phyloP scores from a whole-genome alignment of 805 yeast species.

The Candida montana region DNA sequence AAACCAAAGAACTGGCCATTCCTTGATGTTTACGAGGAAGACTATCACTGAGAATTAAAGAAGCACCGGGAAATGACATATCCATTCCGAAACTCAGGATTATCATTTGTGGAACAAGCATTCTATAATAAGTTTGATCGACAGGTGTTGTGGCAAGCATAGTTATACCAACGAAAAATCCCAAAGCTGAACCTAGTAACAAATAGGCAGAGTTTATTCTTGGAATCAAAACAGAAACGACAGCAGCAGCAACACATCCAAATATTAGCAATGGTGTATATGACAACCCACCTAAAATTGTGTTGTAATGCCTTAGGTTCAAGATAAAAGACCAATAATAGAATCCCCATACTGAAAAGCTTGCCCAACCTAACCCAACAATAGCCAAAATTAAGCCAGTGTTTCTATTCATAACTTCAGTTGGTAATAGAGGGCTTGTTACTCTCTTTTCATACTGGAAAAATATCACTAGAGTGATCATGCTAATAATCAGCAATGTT shows the following conservation, averaged over 20 bases:
- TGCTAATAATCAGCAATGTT: slow-evolving; percentile 48
- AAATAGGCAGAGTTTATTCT: slow-evolving; percentile 45
- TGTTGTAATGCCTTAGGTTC: slow-evolving; percentile 43
- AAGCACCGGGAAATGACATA: slow-evolving; percentile 69
- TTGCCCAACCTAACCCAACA: slow-evolving; percentile 67
- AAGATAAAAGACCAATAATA: slow-evolving; percentile 50
- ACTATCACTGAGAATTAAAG: slow-evolving; percentile 53
- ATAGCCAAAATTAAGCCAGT: slow-evolving; percentile 44
- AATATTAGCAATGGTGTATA: slow-evolving; percentile 41
- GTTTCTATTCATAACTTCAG: slow-evolving; percentile 38
- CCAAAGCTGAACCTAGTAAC: slow-evolving; percentile 44
- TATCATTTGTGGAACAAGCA: slow-evolving; percentile 50
- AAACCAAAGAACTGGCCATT: slow-evolving; percentile 68
- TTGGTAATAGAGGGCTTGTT: slow-evolving; percentile 49
- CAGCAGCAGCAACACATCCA: slow-evolving; percentile 52
- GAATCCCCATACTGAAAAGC: slow-evolving; percentile 70
- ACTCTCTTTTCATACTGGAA: slow-evolving; percentile 42
- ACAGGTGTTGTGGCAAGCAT: slow-evolving; percentile 54
- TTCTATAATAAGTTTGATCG: slow-evolving; percentile 53
- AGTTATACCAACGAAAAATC: slow-evolving; percentile 49
- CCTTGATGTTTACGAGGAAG: slow-evolving; percentile 67
- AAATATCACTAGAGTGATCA: slow-evolving; percentile 39
- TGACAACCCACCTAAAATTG: slow-evolving; percentile 43
- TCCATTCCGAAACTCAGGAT: slow-evolving; percentile 73
- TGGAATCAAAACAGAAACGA: slow-evolving; percentile 44